Base-by-base conservation (phyloP, 1,139 yeast species). In the Taphrina deformans region DNA sequence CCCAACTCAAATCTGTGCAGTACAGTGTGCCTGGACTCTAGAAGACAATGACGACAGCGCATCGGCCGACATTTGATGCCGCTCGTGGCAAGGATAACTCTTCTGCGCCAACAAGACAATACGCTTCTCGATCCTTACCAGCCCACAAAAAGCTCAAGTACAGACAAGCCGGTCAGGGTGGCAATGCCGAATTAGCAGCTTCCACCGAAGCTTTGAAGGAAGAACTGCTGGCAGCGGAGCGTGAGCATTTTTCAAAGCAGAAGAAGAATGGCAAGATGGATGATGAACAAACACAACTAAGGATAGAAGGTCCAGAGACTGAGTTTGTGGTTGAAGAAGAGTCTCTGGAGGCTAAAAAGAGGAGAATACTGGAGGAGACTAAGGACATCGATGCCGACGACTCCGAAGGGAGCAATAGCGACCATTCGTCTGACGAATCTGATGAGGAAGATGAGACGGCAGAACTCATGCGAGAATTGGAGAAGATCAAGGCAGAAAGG, bases 61-160 rank as follows among this genome's bases (percentile, higher is more conserved):
- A 61, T 48, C 59, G 68, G 44, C 97, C 97, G 0, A 89, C 96
- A 7, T 81, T 89, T 68, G 97, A 91, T 72, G 89, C 93, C 67
- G 91, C 96, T 66, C 82, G 85, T 71, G 97, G 97, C 3, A 83
- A 83, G 70, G 79, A 78, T 33, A 76, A 81, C 62, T 40, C 55
- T 3, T 72, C 75, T 66, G 76, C 79, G 44, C 74, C 81, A 53
- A 65, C 77, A 64, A 27, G 80, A 77, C 16, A 74, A 82, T 50
- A 88, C 86, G 96, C 90, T 74, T 81, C 90, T 1, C 78, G 96
- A 60, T 78, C 83, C 14, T 78, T 88, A 18, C 88, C 93, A 0
- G 90, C 88, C 12, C 96, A 91, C 69, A 82, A 82, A 9, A 79
- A 79, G 71, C 76, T 92, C 67, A 92, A 92, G 74, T 81, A 63